A percentile compares a stretch with the other conserved stretches of the same genome.
These are phyloP conservation scores for Coniochaeta prunicola DNA, from an alignment of 2,329 filamentous ascomycete species.

Conservation along the genomic window DNA sequence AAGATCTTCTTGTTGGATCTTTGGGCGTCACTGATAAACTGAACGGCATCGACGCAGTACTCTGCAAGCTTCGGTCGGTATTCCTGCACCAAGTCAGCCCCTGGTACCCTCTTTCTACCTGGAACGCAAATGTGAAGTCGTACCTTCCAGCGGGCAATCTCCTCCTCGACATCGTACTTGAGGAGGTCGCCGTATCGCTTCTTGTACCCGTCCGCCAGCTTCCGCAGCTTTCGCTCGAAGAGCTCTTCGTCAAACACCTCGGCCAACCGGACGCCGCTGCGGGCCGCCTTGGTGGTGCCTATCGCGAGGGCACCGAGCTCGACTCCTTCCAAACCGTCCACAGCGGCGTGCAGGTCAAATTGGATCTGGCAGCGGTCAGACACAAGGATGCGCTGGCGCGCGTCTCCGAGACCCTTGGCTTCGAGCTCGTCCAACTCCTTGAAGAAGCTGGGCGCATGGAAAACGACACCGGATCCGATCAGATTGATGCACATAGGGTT, in stretches of 20 bases:
- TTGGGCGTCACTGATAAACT: constrained; percentile 56
- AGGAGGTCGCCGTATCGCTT: constrained; percentile 53
- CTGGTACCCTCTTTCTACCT: not conserved
- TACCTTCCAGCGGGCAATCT: constrained; percentile 37
- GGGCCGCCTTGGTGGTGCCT: constrained; percentile 21
- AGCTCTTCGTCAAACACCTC: constrained; percentile 60
- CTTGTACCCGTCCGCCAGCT: constrained; percentile 54
- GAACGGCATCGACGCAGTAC: constrained; percentile 60
- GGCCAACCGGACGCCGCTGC: constrained; percentile 58
- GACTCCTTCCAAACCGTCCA: constrained; percentile 57
- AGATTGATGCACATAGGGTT: constrained; percentile 66
- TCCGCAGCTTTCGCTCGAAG: constrained; percentile 60
- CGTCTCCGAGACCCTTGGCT: constrained; percentile 46
- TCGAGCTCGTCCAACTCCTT: constrained; percentile 52
- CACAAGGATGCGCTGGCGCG: constrained; percentile 50
- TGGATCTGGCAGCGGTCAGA: constrained; percentile 52
- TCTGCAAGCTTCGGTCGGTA: constrained; percentile 50
- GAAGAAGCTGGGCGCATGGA: constrained; percentile 56
- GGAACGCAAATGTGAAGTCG: not conserved
- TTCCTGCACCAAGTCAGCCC: constrained; percentile 40
- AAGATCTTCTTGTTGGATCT: constrained; percentile 51
- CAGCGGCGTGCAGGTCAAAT: constrained; percentile 53
- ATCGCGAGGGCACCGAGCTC: constrained; percentile 30
- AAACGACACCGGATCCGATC: constrained; percentile 63
- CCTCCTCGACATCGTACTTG: constrained; percentile 60